Evolutionary conservation across 2,329 filamentous ascomycete genomes (phyloP).

Genomic region (Verticillium tricorpus): DNA sequence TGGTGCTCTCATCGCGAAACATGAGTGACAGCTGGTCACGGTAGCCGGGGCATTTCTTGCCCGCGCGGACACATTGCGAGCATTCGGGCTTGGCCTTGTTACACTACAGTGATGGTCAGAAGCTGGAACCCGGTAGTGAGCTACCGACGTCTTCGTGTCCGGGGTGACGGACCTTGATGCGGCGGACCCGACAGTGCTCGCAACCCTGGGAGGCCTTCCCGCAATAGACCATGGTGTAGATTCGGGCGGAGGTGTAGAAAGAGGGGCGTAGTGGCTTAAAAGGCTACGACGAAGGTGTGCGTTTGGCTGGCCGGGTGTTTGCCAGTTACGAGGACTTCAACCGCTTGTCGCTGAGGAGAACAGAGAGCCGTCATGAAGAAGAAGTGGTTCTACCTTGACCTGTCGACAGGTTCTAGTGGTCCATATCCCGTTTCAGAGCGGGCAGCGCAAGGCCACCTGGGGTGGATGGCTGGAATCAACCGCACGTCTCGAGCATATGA

Average conservation of each 20-base stretch:
- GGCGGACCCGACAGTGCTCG: conserved; percentile 47
- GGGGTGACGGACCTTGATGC: conserved; percentile 44
- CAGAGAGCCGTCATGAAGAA: not conserved
- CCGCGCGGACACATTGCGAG: conserved; percentile 56
- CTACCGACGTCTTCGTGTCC: not conserved
- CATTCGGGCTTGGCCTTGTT: conserved; percentile 57
- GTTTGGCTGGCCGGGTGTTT: not conserved
- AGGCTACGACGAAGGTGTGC: not conserved
- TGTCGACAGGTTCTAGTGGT: not conserved
- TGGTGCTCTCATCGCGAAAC: conserved; percentile 62
- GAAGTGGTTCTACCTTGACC: not conserved
- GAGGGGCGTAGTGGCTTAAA: not conserved
- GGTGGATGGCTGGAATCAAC: not conserved
- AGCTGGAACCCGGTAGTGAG: not conserved
- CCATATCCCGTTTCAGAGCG: conserved; percentile 7
- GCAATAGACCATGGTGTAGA: conserved; percentile 47
- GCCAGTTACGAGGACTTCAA: not conserved
- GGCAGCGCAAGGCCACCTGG: conserved; percentile 6
- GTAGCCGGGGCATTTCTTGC: conserved; percentile 59
- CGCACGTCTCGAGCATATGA: not conserved
- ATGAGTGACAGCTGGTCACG: conserved; percentile 60
- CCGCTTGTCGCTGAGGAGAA: not conserved
- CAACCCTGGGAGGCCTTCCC: conserved; percentile 53
- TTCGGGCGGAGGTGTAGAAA: not conserved
- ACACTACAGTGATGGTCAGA: conserved; percentile 37